Evolutionary conservation across 2,329 filamentous ascomycete genomes (phyloP).

Genomic region (Xylaria polymorpha): DNA sequence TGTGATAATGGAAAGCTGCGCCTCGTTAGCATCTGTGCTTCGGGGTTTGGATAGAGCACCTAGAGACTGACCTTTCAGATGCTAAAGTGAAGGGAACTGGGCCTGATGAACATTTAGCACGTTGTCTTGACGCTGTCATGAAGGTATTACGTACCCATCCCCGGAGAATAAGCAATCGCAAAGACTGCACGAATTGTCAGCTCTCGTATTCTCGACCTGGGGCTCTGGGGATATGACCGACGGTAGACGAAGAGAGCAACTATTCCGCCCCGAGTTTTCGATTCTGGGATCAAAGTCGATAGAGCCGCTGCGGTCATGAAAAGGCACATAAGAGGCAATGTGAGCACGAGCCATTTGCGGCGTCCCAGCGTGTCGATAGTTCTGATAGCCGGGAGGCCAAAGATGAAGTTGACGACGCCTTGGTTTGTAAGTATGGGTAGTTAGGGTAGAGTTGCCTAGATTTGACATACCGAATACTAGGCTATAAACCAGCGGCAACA

Average conservation of each 20-base stretch:
- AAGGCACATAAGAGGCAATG: conserved; percentile 58
- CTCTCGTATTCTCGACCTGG: neutral
- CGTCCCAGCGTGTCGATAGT: conserved; percentile 57
- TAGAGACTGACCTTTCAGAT: neutral
- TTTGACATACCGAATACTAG: conserved; percentile 5
- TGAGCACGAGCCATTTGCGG: conserved; percentile 57
- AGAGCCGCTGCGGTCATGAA: conserved; percentile 56
- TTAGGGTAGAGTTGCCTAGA: neutral
- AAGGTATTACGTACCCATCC: neutral
- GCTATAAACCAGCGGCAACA: neutral
- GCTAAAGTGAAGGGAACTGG: neutral
- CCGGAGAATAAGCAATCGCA: conserved; percentile 5
- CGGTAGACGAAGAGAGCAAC: conserved; percentile 54
- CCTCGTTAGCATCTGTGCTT: neutral
- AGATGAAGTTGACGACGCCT: conserved; percentile 57
- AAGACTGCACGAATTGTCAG: neutral
- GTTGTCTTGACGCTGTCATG: neutral
- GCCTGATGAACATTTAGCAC: conserved; percentile 1
- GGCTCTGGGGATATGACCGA: conserved; percentile 34
- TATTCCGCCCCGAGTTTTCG: conserved; percentile 44
- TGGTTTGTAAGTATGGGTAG: conserved; percentile 22
- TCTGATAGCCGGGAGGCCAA: conserved; percentile 55
- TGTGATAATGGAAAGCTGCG: conserved; percentile 6
- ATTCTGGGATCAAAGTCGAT: conserved; percentile 46
- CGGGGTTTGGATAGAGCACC: neutral